A percentile compares a stretch with the other conserved stretches of the same genome.
These are phyloP conservation scores for Eucalyptus viminalis DNA, from an alignment of 345 rosid species.

Conservation along the genomic window DNA sequence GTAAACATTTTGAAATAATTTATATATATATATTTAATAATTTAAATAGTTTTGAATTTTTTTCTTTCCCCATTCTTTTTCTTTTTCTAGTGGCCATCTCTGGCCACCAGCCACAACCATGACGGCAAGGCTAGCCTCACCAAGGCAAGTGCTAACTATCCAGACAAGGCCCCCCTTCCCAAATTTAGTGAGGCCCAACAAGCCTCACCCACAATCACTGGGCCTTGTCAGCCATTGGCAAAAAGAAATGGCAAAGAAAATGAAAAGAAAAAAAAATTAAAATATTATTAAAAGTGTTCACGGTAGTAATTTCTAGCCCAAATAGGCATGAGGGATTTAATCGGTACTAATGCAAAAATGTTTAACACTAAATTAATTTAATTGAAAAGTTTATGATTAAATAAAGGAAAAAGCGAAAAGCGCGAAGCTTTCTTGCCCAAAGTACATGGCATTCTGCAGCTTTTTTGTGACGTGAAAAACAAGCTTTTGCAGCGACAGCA, in stretches of 20 bases:
- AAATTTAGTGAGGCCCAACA: accelerated
- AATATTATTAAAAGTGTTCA: accelerated
- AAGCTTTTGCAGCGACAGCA: too few relatives aligned
- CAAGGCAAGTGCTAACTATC: accelerated
- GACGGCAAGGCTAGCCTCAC: accelerated
- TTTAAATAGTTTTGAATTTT: too few relatives aligned
- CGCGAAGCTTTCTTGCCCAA: too few relatives aligned
- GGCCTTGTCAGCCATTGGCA: accelerated
- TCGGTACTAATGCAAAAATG: accelerated
- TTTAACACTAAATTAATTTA: accelerated
- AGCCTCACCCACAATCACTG: accelerated
- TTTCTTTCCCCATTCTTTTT: accelerated
- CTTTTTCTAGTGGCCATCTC: accelerated
- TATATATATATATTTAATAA: too few relatives aligned
- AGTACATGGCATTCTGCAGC: too few relatives aligned
- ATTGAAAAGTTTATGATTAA: accelerated
- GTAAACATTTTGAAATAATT: accelerated
- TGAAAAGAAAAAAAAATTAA: too few relatives aligned
- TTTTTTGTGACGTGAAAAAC: too few relatives aligned
- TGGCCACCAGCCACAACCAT: accelerated
- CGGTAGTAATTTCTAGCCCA: accelerated
- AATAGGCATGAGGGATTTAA: accelerated
- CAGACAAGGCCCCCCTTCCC: accelerated
- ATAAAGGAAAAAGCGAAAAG: too few relatives aligned
- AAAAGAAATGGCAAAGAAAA: too few relatives aligned